phyloP scores from a whole-genome alignment of 1,284 basidiomycete species.

The Leccinum subrobustum region DNA sequence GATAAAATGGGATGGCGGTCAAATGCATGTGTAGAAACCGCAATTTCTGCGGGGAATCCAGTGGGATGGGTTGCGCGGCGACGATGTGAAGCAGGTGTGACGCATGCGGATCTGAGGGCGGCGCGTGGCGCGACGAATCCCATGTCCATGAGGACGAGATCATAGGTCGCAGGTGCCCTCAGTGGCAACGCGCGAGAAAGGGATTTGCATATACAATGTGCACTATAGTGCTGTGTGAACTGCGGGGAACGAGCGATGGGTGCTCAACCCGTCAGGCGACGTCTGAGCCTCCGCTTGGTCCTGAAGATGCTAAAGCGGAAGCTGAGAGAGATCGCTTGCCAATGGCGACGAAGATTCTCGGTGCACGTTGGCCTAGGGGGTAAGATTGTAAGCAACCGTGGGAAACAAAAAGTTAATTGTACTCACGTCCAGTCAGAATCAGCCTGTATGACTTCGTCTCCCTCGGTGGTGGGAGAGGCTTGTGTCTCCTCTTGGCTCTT shows the following conservation, averaged over 20 bases:
- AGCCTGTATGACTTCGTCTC: constrained; percentile 20
- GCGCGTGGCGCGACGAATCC: constrained; percentile 27
- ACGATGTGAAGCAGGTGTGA: constrained; percentile 19
- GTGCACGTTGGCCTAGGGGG: constrained; percentile 50
- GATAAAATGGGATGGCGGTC: constrained; percentile 3
- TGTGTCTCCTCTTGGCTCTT: constrained; percentile 32
- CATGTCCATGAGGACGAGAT: constrained; percentile 15
- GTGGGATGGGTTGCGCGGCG: constrained; percentile 9
- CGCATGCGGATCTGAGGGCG: constrained; percentile 23
- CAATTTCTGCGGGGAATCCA: constrained; percentile 26
- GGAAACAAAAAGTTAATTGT: background rate
- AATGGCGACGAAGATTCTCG: constrained; percentile 51
- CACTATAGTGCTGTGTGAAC: constrained; percentile 16
- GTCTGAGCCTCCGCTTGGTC: constrained; percentile 47
- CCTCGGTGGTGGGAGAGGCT: constrained; percentile 1
- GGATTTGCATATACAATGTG: constrained; percentile 23
- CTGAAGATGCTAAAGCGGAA: constrained; percentile 58
- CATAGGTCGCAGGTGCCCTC: constrained; percentile 25
- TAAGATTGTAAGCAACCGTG: background rate
- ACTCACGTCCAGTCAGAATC: constrained; percentile 40
- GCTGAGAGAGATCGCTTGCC: constrained; percentile 55
- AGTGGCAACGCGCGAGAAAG: constrained; percentile 21
- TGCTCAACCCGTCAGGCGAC: constrained; percentile 29
- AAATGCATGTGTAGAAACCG: constrained; percentile 10
- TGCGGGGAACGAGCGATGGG: background rate